A percentile compares a stretch with the other conserved stretches of the same genome.
Evolutionary conservation across 768 basidiomycete genomes (phyloP).

Genomic region (Kondoa malvinella): DNA sequence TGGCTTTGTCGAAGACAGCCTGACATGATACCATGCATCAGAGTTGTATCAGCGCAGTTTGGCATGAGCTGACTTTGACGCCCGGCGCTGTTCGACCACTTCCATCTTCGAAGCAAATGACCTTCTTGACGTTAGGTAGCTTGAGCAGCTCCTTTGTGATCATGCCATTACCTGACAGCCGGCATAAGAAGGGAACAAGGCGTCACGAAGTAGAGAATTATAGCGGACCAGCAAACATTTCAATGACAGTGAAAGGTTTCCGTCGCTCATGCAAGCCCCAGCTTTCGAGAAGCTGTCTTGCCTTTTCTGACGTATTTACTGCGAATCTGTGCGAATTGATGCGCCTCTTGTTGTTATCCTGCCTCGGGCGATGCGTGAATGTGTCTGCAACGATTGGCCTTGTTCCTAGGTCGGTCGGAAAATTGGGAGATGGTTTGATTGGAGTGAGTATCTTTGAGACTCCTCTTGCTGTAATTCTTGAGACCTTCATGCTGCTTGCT

Average conservation of each 20-base stretch:
- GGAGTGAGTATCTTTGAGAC: too few relatives aligned
- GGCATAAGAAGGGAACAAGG: neutral
- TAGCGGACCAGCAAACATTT: neutral
- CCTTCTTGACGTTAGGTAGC: conserved; percentile 10
- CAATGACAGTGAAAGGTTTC: conserved; percentile 1
- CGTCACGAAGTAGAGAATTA: neutral
- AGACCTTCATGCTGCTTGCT: too few relatives aligned
- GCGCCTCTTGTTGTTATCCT: too few relatives aligned
- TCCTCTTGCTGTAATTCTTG: too few relatives aligned
- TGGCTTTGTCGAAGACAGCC: neutral
- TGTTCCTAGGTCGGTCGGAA: too few relatives aligned
- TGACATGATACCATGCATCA: neutral
- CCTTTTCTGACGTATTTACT: neutral
- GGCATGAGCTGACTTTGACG: neutral
- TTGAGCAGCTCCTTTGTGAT: conserved; percentile 12
- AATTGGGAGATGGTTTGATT: too few relatives aligned
- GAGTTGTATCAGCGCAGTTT: neutral
- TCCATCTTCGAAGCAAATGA: conserved; percentile 2
- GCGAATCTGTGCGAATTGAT: neutral
- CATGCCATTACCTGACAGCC: conserved; percentile 4
- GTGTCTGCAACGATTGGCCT: too few relatives aligned
- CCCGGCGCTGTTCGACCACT: neutral
- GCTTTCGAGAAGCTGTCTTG: neutral
- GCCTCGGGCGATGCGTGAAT: too few relatives aligned
- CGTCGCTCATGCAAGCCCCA: conserved; percentile 1